A percentile compares a stretch with the other conserved stretches of the same genome.
These are phyloP conservation scores for Trichoderma polysporum DNA, from an alignment of 2,329 filamentous ascomycete genomes.

Conservation along the genomic window DNA sequence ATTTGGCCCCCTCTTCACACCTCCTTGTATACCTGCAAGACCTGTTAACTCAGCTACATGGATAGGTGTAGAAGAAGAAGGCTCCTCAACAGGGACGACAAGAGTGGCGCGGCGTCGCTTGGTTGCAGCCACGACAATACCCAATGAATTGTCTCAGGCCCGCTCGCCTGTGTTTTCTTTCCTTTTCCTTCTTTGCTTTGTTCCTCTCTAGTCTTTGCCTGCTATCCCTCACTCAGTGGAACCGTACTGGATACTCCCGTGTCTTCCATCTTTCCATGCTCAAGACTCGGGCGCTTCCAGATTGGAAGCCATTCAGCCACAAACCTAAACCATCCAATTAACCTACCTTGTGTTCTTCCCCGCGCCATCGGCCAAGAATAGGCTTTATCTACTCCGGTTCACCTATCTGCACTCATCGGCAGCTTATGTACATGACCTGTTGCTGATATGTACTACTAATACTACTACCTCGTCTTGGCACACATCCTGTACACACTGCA, in stretches of 20 bases:
- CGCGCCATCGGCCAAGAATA: conserved; percentile 1
- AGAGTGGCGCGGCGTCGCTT: background rate
- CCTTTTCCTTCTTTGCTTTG: background rate
- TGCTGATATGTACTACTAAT: too few relatives aligned
- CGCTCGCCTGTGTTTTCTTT: background rate
- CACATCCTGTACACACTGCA: too few relatives aligned
- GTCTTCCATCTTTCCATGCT: too few relatives aligned
- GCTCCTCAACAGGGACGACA: background rate
- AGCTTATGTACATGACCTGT: too few relatives aligned
- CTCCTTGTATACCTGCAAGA: background rate
- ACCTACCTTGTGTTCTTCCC: background rate
- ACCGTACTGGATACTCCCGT: background rate
- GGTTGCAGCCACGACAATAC: too few relatives aligned
- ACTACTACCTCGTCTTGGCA: too few relatives aligned
- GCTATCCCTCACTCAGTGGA: background rate
- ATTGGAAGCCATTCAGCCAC: conserved; percentile 1
- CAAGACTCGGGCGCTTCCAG: too few relatives aligned
- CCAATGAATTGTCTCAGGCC: too few relatives aligned
- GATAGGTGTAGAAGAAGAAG: background rate
- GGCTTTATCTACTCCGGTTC: background rate
- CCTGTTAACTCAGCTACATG: background rate
- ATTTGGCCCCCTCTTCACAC: background rate
- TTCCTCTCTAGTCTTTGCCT: background rate
- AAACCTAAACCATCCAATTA: background rate
- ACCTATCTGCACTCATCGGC: background rate